These are phyloP conservation scores for Corrigiola litoralis DNA, from an alignment of 179 eudicot species.

Conservation along the genomic window DNA sequence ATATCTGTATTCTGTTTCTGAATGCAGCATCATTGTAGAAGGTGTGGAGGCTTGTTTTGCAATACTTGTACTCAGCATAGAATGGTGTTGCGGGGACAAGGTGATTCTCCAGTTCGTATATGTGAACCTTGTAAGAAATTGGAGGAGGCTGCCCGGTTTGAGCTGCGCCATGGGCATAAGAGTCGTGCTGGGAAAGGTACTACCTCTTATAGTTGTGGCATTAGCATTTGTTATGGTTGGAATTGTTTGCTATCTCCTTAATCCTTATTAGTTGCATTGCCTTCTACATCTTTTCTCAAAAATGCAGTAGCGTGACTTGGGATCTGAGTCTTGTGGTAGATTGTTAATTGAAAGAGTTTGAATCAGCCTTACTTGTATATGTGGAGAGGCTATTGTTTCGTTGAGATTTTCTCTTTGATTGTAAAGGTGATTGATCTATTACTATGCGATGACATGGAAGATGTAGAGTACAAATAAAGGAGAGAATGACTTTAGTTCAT, in stretches of 20 bases:
- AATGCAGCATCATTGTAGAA: slow-evolving; percentile 89
- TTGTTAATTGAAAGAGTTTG: not conserved
- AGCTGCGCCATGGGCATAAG: slow-evolving; percentile 77
- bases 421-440: no score
- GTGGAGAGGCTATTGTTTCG: no score
- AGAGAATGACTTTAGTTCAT: not conserved
- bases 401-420: no score
- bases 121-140: slow-evolving; percentile 95
- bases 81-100: slow-evolving; percentile 92
- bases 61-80: slow-evolving; percentile 68
- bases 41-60: slow-evolving; percentile 96
- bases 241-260: not conserved
- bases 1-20: not conserved
- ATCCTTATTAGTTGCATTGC: not conserved
- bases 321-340: not conserved
- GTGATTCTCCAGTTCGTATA: slow-evolving; percentile 90
- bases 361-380: not conserved
- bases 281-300: not conserved
- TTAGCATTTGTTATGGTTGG: not conserved
- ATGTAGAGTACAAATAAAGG: not conserved
- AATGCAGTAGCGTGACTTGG: not conserved
- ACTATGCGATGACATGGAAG: no score
- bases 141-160: slow-evolving; percentile 93
- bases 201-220: not conserved
- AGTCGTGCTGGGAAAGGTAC: slow-evolving; percentile 68